Evolutionary conservation across 2,329 filamentous ascomycete species (phyloP).

Genomic region (Thelonectria blattea): DNA sequence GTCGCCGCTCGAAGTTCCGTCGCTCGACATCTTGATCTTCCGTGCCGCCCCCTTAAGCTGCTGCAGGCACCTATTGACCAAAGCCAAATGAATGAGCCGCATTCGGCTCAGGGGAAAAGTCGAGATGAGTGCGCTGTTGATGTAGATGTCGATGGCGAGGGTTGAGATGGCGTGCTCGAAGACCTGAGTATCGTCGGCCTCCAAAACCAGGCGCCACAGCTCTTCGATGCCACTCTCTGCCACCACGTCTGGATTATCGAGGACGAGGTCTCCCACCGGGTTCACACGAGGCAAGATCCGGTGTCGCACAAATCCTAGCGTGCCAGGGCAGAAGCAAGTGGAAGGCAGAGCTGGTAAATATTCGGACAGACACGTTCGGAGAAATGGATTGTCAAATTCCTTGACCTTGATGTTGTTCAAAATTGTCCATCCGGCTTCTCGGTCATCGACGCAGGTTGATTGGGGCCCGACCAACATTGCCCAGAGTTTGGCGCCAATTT

Average conservation of each 20-base stretch:
- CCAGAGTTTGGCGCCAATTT: slow-evolving; percentile 73
- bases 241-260: slow-evolving; percentile 59
- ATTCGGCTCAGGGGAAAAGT: slow-evolving; percentile 57
- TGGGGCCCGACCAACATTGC: slow-evolving; percentile 71
- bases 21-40: slow-evolving; percentile 55
- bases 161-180: slow-evolving; percentile 71
- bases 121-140: slow-evolving; percentile 61
- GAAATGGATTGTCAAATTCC: slow-evolving; percentile 60
- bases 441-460: slow-evolving; percentile 64
- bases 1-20: slow-evolving; percentile 51
- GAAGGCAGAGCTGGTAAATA: slow-evolving; percentile 65
- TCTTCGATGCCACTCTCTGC: slow-evolving; percentile 67
- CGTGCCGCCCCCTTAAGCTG: slow-evolving; percentile 70
- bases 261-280: slow-evolving; percentile 50
- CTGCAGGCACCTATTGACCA: slow-evolving; percentile 76
- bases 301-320: slow-evolving; percentile 67
- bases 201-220: slow-evolving; percentile 83
- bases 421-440: slow-evolving; percentile 72
- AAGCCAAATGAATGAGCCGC: slow-evolving; percentile 66
- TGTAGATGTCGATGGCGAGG: slow-evolving; percentile 74
- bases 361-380: slow-evolving; percentile 58
- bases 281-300: slow-evolving; percentile 56
- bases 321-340: slow-evolving; percentile 63
- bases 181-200: slow-evolving; percentile 67
- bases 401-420: slow-evolving; percentile 55